Base-by-base conservation (phyloP, 2,329 filamentous ascomycete species). In the Aquanectria penicillioides region DNA sequence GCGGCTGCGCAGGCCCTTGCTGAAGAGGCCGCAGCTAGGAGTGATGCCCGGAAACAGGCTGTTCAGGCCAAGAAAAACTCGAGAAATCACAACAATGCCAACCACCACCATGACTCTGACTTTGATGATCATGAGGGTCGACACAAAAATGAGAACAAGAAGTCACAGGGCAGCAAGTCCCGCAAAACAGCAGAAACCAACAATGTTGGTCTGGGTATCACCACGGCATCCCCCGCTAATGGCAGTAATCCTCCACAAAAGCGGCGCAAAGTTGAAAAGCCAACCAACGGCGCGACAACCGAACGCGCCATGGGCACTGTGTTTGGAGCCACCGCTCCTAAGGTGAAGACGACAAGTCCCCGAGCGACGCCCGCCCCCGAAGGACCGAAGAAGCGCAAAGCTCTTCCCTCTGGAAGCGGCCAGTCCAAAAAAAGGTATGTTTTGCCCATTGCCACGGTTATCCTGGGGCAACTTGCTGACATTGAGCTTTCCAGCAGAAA, bases 21-120 rank as follows among this genome's bases (percentile, higher is more conserved):
- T 49, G 91, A 90, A 29, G 94, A 97, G 74, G 91, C 91, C 17
- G 91, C 92, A 11, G 89, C 91, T 55, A 87, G 94, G 67, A 95
- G 92, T 73, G 93, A 96, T 71, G 89, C 90, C 28, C 85, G 92
- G 64, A 93, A 94, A 71, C 93, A 97, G 75, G 91, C 92, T 18
- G 82, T 94, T 60, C 84, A 89, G 62, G 90, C 90, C 34, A 91
- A 91, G 71, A 92, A 91, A 73, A 90, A 88, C 62, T 86, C 86
- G 64, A 89, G 88, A 70, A 82, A 80, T 50, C 87, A 90, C 38
- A 66, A 66, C 18, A 66, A 66, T 43, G 60, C 57, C 28, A 46
- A 55, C n/a, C 56, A 68, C 49, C 51, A 50, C n/a, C 64, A 70
- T n/a, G 93, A 96, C 62, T 92, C 90, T 0, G 93, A 97, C 69